Base-by-base conservation (phyloP, 495 filamentous ascomycete genomes). In the Neurospora discreta region DNA sequence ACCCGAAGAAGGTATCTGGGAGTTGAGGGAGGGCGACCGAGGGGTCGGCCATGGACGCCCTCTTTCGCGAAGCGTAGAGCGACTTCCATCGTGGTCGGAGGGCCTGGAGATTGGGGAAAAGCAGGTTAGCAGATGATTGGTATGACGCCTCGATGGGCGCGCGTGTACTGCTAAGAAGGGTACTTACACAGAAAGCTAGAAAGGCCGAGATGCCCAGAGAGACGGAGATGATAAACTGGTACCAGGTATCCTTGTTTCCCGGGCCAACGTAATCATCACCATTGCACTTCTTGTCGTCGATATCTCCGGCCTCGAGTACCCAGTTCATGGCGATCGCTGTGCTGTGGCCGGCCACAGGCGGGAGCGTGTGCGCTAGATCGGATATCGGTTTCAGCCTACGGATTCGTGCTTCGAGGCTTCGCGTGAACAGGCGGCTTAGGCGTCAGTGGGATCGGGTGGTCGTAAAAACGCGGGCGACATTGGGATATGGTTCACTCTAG, bases 31-130 rank as follows among this genome's bases (percentile, higher is more conserved):
- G 83, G 15, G 84, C 82, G n/a, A 89, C 87, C n/a, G 91, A 89
- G 33, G 88, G 88, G 75, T 89, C 82, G 74, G 85, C 52, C 52
- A 65, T 65, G 52, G 26, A 83, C 75, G 89, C 89, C 75, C 89
- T 86, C 79, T 91, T 93, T 70, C 96, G 89, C 18, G 96, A 95
- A 30, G 94, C 93, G 80, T 98, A 99, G 16, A 99, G 87, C 38
- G 89, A 88, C 68, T 91, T 90, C 96, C 96, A 99, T 87, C 93
- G 89, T 72, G 94, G 93, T 70, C 96, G 89, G 67, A 99, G 85
- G 65, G 93, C 80, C 90, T 84, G 76, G 13, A 26, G 6, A 69
- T 68, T 5, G 36, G 26, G 26, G 26, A 65, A 2, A 60, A 16
- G 36, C 1, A 16, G 10, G 68, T 73, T 67, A 70, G 68, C 39